Percentiles rank a stretch among this genome's conserved stretches.
Conservation (phyloP, 1,139 yeast genomes). For the Debaryomycetaceae sp. region DNA sequence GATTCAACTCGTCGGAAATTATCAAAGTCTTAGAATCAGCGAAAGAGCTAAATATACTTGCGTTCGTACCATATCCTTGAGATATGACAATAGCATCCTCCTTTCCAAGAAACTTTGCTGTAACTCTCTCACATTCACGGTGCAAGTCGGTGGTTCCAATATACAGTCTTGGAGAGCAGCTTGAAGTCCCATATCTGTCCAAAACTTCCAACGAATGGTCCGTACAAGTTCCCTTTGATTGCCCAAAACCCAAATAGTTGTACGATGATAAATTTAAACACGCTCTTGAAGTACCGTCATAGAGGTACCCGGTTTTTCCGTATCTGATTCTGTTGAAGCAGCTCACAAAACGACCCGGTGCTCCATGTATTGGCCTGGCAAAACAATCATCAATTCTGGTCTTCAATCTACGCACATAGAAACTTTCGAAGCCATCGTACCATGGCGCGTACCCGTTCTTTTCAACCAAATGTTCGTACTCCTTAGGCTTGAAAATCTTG, state of each 20-base stretch:
- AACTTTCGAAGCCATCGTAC: slow-evolving; percentile 90
- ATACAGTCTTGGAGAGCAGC: slow-evolving; percentile 72
- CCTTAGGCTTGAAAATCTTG: slow-evolving; percentile 61
- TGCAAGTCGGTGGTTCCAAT: slow-evolving; percentile 81
- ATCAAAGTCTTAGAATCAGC: slow-evolving; percentile 87
- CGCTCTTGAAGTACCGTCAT: slow-evolving; percentile 70
- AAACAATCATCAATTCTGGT: slow-evolving; percentile 91
- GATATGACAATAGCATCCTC: slow-evolving; percentile 84
- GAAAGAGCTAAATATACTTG: slow-evolving; percentile 79
- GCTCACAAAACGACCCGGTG: slow-evolving; percentile 88
- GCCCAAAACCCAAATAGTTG: slow-evolving; percentile 95
- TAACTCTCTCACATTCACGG: slow-evolving; percentile 63
- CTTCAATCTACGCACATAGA: slow-evolving; percentile 88
- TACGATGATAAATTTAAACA: slow-evolving; percentile 88
- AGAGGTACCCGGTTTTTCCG: slow-evolving; percentile 59
- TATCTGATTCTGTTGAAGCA: slow-evolving; percentile 72
- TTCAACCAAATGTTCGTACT: slow-evolving; percentile 65
- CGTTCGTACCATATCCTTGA: slow-evolving; percentile 97
- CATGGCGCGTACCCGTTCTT: slow-evolving; percentile 94
- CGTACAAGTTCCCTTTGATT: slow-evolving; percentile 89
- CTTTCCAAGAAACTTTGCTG: slow-evolving; percentile 87
- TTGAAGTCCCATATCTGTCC: slow-evolving; percentile 67
- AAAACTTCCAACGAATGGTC: slow-evolving; percentile 66
- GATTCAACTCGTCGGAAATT: slow-evolving; percentile 91
- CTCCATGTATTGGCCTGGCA: slow-evolving; percentile 93